A percentile compares a stretch with the other conserved stretches of the same genome.
Conservation (phyloP, 768 basidiomycete species). For the Terana coerulea region DNA sequence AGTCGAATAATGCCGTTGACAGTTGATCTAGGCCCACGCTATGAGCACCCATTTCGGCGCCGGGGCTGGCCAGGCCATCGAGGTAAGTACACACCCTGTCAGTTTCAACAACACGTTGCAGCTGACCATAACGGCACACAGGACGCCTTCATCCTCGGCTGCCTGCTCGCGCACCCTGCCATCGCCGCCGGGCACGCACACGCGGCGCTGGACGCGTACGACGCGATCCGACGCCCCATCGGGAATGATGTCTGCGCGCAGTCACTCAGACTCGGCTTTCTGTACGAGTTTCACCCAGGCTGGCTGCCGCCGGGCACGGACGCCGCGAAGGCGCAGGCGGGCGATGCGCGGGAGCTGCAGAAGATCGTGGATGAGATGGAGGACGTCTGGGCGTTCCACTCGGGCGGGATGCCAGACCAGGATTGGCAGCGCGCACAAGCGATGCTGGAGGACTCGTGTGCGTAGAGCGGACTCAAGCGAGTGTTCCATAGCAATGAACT, state of each 20-base stretch:
- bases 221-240: conserved; percentile 27
- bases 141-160: conserved; percentile 35
- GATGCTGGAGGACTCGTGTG: background rate
- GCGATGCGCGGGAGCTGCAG: background rate
- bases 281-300: background rate
- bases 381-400: background rate
- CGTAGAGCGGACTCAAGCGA: background rate
- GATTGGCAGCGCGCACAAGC: background rate
- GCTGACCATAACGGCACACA: too few species aligned
- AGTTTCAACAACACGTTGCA: too few species aligned
- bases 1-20: too few species aligned
- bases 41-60: conserved; percentile 41
- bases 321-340: background rate
- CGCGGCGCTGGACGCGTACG: conserved; percentile 25
- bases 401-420: background rate
- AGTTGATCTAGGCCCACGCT: conserved; percentile 26
- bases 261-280: background rate
- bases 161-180: conserved; percentile 40
- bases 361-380: background rate
- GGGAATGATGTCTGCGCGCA: conserved; percentile 17
- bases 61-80: conserved; percentile 40
- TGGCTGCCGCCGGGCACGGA: background rate
- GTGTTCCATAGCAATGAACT: background rate
- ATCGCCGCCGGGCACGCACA: conserved; percentile 17
- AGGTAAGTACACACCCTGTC: too few species aligned